Evolutionary conservation across 805 yeast species (phyloP).

Genomic region (Candida xyloterini): DNA sequence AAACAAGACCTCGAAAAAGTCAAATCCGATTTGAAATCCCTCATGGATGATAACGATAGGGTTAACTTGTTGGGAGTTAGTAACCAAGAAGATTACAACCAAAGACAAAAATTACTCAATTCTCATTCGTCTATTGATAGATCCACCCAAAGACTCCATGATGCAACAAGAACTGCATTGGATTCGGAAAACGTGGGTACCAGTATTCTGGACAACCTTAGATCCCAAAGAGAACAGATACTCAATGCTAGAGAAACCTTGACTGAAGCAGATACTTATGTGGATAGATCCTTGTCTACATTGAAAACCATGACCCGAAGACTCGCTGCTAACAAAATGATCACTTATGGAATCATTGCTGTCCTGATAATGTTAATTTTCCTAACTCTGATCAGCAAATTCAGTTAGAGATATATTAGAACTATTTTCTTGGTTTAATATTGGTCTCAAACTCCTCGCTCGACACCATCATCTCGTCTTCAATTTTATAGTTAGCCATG

Average conservation of each 20-base stretch:
- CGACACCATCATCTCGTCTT: constrained; percentile 42
- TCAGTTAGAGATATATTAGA: constrained; percentile 42
- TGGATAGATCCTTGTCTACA: constrained; percentile 84
- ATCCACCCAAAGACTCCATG: constrained; percentile 77
- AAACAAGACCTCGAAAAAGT: constrained; percentile 54
- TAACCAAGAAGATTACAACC: constrained; percentile 47
- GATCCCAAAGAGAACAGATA: constrained; percentile 93
- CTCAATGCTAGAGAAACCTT: constrained; percentile 81
- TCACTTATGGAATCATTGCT: constrained; percentile 88
- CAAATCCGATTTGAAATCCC: constrained; percentile 51
- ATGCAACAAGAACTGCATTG: constrained; percentile 83
- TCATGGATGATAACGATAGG: constrained; percentile 71
- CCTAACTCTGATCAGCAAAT: constrained; percentile 80
- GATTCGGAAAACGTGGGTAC: constrained; percentile 94
- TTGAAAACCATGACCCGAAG: constrained; percentile 89
- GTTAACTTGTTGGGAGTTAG: constrained; percentile 65
- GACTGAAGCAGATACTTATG: constrained; percentile 87
- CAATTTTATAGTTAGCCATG: constrained; percentile 34
- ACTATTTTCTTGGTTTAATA: constrained; percentile 33
- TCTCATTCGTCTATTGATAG: constrained; percentile 80
- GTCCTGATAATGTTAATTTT: constrained; percentile 78
- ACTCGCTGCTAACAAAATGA: constrained; percentile 84
- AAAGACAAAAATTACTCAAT: constrained; percentile 75
- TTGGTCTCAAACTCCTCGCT: constrained; percentile 60
- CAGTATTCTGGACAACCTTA: constrained; percentile 78